These are phyloP conservation scores for Penicillium bialowiezense DNA, from an alignment of 495 filamentous ascomycete genomes.

Conservation along the genomic window DNA sequence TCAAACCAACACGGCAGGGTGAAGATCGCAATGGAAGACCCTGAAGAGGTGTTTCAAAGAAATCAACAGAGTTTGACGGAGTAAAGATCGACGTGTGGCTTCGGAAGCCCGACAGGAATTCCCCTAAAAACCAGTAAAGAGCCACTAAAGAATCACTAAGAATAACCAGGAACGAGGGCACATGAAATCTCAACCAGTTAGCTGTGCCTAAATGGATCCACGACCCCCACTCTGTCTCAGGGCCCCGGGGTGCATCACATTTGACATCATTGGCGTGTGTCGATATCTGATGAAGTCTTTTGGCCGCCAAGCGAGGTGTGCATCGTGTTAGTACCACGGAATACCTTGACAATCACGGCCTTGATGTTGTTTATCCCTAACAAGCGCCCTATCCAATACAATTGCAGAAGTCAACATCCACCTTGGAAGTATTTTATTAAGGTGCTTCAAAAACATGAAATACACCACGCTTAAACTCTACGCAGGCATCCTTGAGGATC, in stretches of 20 bases:
- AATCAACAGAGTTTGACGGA: not conserved
- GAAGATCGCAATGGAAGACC: not conserved
- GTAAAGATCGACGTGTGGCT: not conserved
- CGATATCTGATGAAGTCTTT: not conserved
- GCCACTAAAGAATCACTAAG: not conserved
- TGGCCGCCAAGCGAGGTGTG: too few species aligned
- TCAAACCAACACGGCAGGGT: not conserved
- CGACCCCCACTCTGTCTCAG: constrained; percentile 5
- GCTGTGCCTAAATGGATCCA: not conserved
- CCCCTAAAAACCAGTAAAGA: not conserved
- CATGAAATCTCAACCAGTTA: not conserved
- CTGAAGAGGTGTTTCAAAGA: not conserved
- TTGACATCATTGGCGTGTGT: not conserved
- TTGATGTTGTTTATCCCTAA: too few species aligned
- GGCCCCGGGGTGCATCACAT: constrained; percentile 1
- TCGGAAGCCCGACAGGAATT: not conserved
- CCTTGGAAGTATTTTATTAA: too few species aligned
- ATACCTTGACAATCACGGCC: too few species aligned
- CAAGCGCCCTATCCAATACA: not conserved
- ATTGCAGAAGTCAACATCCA: too few species aligned
- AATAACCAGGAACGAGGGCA: not conserved
- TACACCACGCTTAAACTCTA: too few species aligned
- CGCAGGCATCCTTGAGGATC: not conserved
- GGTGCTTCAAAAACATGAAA: too few species aligned
- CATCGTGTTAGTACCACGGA: too few species aligned